Evolutionary conservation across 164 flowering plant genomes (phyloP), one percentile per base, ranked within the genome.

Genomic region (Saururus chinensis): DNA sequence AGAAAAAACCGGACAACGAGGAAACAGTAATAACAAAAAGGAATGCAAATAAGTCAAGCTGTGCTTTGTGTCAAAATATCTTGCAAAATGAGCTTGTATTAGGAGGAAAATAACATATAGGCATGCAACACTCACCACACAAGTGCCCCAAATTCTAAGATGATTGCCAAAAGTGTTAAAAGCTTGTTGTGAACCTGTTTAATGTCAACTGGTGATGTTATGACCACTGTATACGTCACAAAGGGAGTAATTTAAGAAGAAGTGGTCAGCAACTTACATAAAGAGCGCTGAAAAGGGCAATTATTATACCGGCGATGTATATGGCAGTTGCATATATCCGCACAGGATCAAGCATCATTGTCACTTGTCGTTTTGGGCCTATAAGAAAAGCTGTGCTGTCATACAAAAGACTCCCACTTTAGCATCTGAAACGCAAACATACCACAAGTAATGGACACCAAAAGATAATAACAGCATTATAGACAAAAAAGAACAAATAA

Each of bases 381-480:
- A 92, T 85, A 23, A 92, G 95, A 71, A 92, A 92, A 70, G 84
- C 92, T 71, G 98, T 92, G 89, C 98, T 92, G 96, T 79, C 86
- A 81, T 59, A 72, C 64, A 77, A 80, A 84, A 80, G 53, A 76
- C 66, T 66, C 69, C 69, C 74, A 68, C 78, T 79, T 75, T 74
- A 80, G 81, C 51, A 62, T 64, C 66, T 60, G 71, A 69, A 66
- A 72, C 62, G 62, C 19, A 42, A 63, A 62, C 24, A 67, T 26
- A 20, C 23, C 26, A 40, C 58, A 40, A 51, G 65, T 52, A 56
- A 68, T 51, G 69, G 62, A 57, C 16, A 60, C 12, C n/a, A 30
- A 30, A 23, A 64, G 35, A n/a, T 22, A 42, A 24, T 19, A 42
- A 40, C 58, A 61, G 20, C 40, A 13, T 14, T 19, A 37, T 26